A percentile compares a stretch with the other conserved stretches of the same genome.
phyloP scores from a whole-genome alignment of 805 yeast genomes.

The Saccharomyces kudriavzevii region DNA sequence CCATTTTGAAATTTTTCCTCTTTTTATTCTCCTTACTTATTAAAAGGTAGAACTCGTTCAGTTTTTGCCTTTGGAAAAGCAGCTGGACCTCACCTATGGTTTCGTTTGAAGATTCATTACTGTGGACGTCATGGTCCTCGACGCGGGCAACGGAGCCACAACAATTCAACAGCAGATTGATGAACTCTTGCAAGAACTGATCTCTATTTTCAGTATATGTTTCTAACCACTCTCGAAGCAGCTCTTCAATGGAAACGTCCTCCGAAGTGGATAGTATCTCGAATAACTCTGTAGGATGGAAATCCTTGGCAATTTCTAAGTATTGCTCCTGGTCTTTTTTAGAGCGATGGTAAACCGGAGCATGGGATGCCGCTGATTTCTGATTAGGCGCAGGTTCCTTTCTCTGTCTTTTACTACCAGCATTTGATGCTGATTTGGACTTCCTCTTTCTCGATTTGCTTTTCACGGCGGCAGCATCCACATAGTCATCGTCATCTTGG shows the following conservation, averaged over 20 bases:
- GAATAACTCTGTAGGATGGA: slow-evolving; percentile 41
- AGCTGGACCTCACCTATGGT: slow-evolving; percentile 68
- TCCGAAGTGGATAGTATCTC: slow-evolving; percentile 43
- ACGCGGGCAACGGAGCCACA: slow-evolving; percentile 65
- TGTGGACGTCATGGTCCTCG: slow-evolving; percentile 67
- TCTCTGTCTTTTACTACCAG: slow-evolving; percentile 1
- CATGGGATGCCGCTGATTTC: slow-evolving; percentile 6
- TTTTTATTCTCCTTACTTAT: slow-evolving; percentile 43
- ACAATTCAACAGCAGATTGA: slow-evolving; percentile 61
- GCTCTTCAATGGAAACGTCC: slow-evolving; percentile 41
- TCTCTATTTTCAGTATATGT: slow-evolving; percentile 38
- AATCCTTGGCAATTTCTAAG: slow-evolving; percentile 35
- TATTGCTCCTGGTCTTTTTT: slow-evolving; percentile 25
- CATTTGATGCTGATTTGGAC: neutral
- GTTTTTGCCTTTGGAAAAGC: slow-evolving; percentile 48
- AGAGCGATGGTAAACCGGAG: slow-evolving; percentile 8
- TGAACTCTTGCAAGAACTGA: slow-evolving; percentile 48
- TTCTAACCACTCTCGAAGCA: slow-evolving; percentile 53
- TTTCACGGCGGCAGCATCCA: neutral
- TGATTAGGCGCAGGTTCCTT: neutral
- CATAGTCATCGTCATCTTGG: slow-evolving; percentile 5
- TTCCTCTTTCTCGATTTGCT: neutral
- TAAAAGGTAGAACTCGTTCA: slow-evolving; percentile 62
- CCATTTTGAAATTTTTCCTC: slow-evolving; percentile 29
- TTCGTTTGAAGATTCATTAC: slow-evolving; percentile 59